These are phyloP conservation scores for Leishmania tropica DNA, from an alignment of 208 protist genomes.

Conservation along the genomic window DNA sequence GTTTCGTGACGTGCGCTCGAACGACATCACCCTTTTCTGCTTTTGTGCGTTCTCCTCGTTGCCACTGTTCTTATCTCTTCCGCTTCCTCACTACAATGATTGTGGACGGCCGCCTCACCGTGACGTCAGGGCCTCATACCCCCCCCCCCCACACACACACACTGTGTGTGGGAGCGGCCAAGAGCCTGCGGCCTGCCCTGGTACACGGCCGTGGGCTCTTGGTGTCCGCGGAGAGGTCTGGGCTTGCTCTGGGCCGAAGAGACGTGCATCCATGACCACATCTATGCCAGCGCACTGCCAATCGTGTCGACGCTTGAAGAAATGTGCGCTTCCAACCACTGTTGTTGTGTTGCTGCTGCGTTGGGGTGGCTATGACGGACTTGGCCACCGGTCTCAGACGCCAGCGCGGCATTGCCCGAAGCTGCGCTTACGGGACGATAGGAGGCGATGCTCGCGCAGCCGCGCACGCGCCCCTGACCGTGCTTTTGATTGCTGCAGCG, in stretches of 20 bases:
- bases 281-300: not conserved
- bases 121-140: too few species aligned
- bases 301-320: not conserved
- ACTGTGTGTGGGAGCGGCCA: not conserved
- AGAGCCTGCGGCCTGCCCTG: not conserved
- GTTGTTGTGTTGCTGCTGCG: not conserved
- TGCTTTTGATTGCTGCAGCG: not conserved
- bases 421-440: not conserved
- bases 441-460: not conserved
- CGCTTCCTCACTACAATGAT: not conserved
- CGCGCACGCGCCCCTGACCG: not conserved
- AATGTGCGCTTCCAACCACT: not conserved
- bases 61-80: not conserved
- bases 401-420: not conserved
- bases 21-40: not conserved
- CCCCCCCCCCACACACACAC: too few species aligned
- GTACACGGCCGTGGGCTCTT: not conserved
- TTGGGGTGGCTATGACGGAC: not conserved
- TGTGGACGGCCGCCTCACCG: too few species aligned
- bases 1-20: not conserved
- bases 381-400: not conserved
- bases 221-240: not conserved
- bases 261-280: not conserved
- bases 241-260: not conserved
- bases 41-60: not conserved